Conservation (phyloP, 2,329 filamentous ascomycete genomes). For the Phialocephala sp. region DNA sequence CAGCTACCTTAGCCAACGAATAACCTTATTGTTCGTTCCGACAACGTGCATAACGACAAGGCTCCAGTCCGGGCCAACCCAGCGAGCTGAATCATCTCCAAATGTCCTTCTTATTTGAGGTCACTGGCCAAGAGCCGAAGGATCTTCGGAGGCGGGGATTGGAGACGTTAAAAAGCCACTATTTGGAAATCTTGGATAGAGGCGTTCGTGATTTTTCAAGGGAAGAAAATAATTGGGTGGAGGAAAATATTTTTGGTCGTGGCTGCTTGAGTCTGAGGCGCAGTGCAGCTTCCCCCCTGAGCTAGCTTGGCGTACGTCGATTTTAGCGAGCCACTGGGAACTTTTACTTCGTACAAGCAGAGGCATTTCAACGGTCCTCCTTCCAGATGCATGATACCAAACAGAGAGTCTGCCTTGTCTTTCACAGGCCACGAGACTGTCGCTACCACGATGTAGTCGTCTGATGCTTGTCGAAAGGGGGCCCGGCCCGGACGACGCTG, state of each 20-base stretch:
- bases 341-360: too few species aligned
- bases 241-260: background rate
- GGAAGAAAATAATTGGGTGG: background rate
- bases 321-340: too few species aligned
- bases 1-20: background rate
- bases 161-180: slow-evolving; percentile 4
- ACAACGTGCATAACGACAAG: slow-evolving; percentile 12
- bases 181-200: slow-evolving; percentile 1
- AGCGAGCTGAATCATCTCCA: background rate
- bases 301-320: too few species aligned
- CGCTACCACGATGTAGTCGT: background rate
- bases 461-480: background rate
- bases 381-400: background rate
- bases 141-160: slow-evolving; percentile 4
- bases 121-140: background rate
- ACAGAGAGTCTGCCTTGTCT: slow-evolving; percentile 10
- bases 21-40: background rate
- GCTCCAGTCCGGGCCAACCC: background rate
- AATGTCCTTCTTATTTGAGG: slow-evolving; percentile 4
- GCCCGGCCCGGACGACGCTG: background rate
- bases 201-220: background rate
- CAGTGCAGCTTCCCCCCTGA: slow-evolving; percentile 9
- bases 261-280: slow-evolving; percentile 20
- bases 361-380: too few species aligned
- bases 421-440: background rate